phyloP scores from a whole-genome alignment of 2,329 filamentous ascomycete species.

The Penicillium sp. region DNA sequence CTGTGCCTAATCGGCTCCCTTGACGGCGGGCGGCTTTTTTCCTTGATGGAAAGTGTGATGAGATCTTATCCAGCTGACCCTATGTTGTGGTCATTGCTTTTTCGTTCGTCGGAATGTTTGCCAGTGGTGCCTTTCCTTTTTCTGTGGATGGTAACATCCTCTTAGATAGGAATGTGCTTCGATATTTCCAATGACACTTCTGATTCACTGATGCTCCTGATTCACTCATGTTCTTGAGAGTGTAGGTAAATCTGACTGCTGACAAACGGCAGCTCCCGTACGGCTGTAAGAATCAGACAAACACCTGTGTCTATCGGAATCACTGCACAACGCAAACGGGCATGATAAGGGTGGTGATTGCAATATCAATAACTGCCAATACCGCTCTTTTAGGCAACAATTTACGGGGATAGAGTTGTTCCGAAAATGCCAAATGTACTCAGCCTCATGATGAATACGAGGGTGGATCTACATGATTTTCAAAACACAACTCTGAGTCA shows the following conservation, averaged over 20 bases:
- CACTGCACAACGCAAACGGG: background rate
- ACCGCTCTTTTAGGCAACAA: background rate
- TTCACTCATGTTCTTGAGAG: background rate
- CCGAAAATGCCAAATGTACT: background rate
- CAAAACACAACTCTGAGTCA: background rate
- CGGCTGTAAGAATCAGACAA: no score
- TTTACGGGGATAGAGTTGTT: background rate
- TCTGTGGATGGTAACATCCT: background rate
- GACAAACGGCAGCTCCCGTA: background rate
- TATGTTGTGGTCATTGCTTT: background rate
- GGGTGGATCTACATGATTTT: background rate
- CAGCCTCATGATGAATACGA: background rate
- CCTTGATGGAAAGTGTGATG: background rate
- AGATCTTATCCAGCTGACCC: background rate
- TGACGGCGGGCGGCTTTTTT: no score
- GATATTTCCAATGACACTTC: background rate
- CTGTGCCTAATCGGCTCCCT: no score
- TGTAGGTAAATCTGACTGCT: background rate
- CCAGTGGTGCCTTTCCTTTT: background rate
- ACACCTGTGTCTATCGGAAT: no score
- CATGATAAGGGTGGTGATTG: background rate
- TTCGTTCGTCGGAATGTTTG: background rate
- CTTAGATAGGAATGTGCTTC: background rate
- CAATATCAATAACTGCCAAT: background rate
- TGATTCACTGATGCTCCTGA: background rate